A percentile compares a stretch with the other conserved stretches of the same genome.
These are phyloP conservation scores for Lenzites betulinus DNA, from an alignment of 768 basidiomycete species.

Conservation along the genomic window DNA sequence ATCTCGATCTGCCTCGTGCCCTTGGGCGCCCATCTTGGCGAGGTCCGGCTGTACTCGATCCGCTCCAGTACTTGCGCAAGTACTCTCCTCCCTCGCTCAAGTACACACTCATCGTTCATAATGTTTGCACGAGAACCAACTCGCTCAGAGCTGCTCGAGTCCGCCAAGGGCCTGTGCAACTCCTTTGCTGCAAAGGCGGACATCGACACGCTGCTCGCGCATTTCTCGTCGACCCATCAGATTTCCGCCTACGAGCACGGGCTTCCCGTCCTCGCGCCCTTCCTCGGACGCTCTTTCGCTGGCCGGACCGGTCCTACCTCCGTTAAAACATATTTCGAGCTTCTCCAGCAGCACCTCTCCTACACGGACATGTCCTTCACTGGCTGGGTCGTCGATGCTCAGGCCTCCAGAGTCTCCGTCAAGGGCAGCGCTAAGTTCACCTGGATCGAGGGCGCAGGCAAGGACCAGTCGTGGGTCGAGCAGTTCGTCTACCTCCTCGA, in stretches of 20 bases:
- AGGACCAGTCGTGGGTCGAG: constrained; percentile 60
- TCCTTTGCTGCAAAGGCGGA: constrained; percentile 50
- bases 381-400: constrained; percentile 55
- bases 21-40: not conserved
- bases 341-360: constrained; percentile 46
- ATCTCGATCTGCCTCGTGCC: constrained; percentile 20
- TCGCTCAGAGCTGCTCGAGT: constrained; percentile 41
- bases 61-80: no score
- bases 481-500: constrained; percentile 60
- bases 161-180: constrained; percentile 52
- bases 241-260: constrained; percentile 58
- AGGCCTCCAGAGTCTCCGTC: constrained; percentile 51
- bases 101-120: not conserved
- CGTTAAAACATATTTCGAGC: constrained; percentile 51
- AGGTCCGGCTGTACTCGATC: constrained; percentile 1
- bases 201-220: constrained; percentile 44
- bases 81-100: not conserved
- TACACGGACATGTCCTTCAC: constrained; percentile 57
- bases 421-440: constrained; percentile 58
- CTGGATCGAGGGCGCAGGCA: constrained; percentile 46
- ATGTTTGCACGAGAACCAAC: constrained; percentile 2
- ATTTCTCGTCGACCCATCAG: constrained; percentile 50
- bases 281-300: constrained; percentile 53
- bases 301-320: constrained; percentile 40
- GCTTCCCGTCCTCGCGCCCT: constrained; percentile 54